Percentiles rank a stretch among this genome's conserved stretches.
Evolutionary conservation across 2,329 filamentous ascomycete genomes (phyloP).

Genomic region (Clarireedia sp.): DNA sequence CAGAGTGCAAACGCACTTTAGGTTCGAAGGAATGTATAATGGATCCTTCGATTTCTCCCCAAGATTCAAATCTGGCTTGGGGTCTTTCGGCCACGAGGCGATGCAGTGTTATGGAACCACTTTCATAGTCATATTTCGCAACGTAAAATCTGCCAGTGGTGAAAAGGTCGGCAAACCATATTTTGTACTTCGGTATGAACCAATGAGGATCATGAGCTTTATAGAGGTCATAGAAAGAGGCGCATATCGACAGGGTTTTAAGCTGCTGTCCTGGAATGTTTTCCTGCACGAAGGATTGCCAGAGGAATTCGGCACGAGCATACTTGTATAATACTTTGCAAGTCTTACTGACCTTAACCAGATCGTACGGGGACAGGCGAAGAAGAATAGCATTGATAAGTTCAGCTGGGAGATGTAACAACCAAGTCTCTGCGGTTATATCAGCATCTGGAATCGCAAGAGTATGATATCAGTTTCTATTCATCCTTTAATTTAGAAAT

Average conservation of each 20-base stretch:
- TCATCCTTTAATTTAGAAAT: neutral
- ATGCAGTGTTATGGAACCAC: constrained; percentile 74
- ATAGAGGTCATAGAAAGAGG: constrained; percentile 64
- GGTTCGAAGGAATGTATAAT: constrained; percentile 69
- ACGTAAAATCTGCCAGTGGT: constrained; percentile 54
- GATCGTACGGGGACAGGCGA: constrained; percentile 56
- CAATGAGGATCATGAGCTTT: constrained; percentile 69
- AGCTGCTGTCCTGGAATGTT: constrained; percentile 54
- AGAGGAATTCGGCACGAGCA: constrained; percentile 59
- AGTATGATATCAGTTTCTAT: neutral
- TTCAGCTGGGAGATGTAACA: constrained; percentile 62
- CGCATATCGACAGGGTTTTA: constrained; percentile 47
- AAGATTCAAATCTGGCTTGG: constrained; percentile 48
- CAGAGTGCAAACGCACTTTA: constrained; percentile 60
- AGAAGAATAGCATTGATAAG: constrained; percentile 64
- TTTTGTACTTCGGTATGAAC: constrained; percentile 71
- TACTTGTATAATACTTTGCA: constrained; percentile 54
- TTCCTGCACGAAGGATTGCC: constrained; percentile 61
- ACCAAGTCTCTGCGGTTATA: constrained; percentile 1
- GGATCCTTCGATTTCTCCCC: constrained; percentile 57
- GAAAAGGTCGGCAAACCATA: constrained; percentile 77
- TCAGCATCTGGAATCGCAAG: neutral
- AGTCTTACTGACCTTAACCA: constrained; percentile 51
- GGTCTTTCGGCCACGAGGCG: constrained; percentile 60
- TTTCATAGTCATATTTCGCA: constrained; percentile 54